A percentile compares a stretch with the other conserved stretches of the same genome.
Evolutionary conservation across 352 stramenopile genomes (phyloP).

Genomic region (Phytophthora hibernalis): DNA sequence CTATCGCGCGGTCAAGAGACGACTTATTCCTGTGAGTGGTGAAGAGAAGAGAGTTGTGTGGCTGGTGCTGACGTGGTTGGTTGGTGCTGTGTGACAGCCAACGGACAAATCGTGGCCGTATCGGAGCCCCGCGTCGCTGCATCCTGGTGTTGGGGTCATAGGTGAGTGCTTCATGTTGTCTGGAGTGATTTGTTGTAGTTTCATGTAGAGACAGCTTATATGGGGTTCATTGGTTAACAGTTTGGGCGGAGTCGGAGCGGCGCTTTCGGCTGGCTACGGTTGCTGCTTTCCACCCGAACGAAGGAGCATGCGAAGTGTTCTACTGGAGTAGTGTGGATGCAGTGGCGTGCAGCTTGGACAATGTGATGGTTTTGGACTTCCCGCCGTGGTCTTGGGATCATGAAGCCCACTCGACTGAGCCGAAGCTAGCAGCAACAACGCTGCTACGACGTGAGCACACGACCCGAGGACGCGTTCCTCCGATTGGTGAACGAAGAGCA

Average conservation of each 20-base stretch:
- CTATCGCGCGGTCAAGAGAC: slow-evolving; percentile 58
- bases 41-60: neutral
- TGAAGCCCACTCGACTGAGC: slow-evolving; percentile 7
- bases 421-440: slow-evolving; percentile 31
- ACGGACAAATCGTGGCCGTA: slow-evolving; percentile 34
- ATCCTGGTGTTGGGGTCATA: slow-evolving; percentile 35
- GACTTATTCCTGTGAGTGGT: slow-evolving; percentile 21
- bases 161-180: slow-evolving; percentile 26
- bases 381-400: slow-evolving; percentile 24
- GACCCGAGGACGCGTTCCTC: neutral
- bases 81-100: slow-evolving; percentile 22
- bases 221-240: slow-evolving; percentile 22
- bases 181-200: neutral
- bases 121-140: slow-evolving; percentile 22
- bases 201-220: neutral
- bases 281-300: slow-evolving; percentile 29
- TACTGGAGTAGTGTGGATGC: slow-evolving; percentile 36
- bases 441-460: slow-evolving; percentile 33
- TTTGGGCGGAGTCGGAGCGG: slow-evolving; percentile 43
- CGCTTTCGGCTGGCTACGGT: slow-evolving; percentile 51
- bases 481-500: neutral
- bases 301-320: slow-evolving; percentile 46
- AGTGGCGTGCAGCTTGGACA: slow-evolving; percentile 50
- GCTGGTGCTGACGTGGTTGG: neutral
- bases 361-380: slow-evolving; percentile 65